Evolutionary conservation across 2,329 filamentous ascomycete genomes (phyloP).

Genomic region (Alternaria arborescens): DNA sequence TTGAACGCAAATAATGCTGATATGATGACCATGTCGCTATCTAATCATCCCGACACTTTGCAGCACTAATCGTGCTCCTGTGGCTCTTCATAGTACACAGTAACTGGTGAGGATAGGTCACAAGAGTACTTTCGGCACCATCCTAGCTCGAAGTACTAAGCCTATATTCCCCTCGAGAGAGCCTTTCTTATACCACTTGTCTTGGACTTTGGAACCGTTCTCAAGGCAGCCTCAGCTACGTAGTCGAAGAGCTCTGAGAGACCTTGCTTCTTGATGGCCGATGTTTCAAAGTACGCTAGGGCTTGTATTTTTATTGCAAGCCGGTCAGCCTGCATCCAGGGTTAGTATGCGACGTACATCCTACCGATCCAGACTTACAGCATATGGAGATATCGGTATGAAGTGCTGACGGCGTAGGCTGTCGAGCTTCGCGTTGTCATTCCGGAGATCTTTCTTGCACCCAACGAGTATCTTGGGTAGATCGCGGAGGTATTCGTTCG

Average conservation of each 20-base stretch:
- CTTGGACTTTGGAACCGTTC: background rate
- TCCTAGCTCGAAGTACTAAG: background rate
- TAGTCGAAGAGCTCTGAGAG: conserved; percentile 25
- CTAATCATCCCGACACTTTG: background rate
- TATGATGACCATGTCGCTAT: background rate
- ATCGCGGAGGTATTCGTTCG: conserved; percentile 13
- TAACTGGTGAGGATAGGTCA: background rate
- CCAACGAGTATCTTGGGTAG: conserved; percentile 28
- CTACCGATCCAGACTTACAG: background rate
- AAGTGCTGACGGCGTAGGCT: background rate
- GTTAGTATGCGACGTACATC: background rate
- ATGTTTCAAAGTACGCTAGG: conserved; percentile 29
- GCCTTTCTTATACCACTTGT: background rate
- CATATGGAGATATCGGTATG: background rate
- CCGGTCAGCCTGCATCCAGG: conserved; percentile 16
- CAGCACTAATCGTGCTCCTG: background rate
- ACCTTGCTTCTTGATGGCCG: conserved; percentile 15
- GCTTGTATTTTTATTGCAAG: conserved; percentile 22
- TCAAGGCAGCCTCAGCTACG: conserved; percentile 9
- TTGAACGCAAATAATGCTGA: background rate
- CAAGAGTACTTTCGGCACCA: background rate
- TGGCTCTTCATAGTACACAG: background rate
- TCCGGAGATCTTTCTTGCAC: conserved; percentile 23
- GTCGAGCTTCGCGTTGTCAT: background rate
- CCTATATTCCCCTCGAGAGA: background rate